Evolutionary conservation across 495 filamentous ascomycete genomes (phyloP), one percentile per base, ranked within the genome.

Genomic region (Aspergillus wentii): DNA sequence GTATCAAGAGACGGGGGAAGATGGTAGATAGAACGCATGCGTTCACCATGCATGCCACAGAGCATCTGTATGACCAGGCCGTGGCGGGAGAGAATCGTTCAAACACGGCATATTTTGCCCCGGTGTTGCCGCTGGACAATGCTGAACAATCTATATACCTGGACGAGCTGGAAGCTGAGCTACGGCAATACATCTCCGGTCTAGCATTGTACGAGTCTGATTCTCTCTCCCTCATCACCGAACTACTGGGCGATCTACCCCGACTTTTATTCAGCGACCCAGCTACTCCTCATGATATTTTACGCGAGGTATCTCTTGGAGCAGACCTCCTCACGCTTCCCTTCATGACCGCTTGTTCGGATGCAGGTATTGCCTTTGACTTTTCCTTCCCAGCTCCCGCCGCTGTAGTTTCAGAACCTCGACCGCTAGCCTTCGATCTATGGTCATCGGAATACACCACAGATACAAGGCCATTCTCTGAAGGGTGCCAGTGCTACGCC

Each of bases 21-120:
- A 96, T 96, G 85, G 82, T 78, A 3, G 88, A 94, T 47, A 68
- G 92, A 33, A 94, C 88, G 0, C 80, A 86, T 48, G 66, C 69
- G 8, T 94, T 80, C 78, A 70, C 88, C 14, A 69, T 50, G 3
- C 61, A 72, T 43, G 63, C 61, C 5, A 56, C 64, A 17, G 57
- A 72, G 13, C 68, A 80, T 25, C 56, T 91, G 20, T 66, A 80
- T 25, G 61, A 64, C 4, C 28, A 56, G 3, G 49, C 55, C 14
- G 44, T 59, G 10, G 48, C 57, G 0, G 63, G 65, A 8, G 54
- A 60, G 14, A 42, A 56, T n/a, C 54, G 53, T 15, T 46, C 56
- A 6, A 54, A 57, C 18, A 51, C 58, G 7, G 52, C 53, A n/a
- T 72, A 89, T 30, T 94, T 95, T 54, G 90, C 90, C 2, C 86